phyloP scores from a whole-genome alignment of 345 rosid genomes.

The Viola odorata region DNA sequence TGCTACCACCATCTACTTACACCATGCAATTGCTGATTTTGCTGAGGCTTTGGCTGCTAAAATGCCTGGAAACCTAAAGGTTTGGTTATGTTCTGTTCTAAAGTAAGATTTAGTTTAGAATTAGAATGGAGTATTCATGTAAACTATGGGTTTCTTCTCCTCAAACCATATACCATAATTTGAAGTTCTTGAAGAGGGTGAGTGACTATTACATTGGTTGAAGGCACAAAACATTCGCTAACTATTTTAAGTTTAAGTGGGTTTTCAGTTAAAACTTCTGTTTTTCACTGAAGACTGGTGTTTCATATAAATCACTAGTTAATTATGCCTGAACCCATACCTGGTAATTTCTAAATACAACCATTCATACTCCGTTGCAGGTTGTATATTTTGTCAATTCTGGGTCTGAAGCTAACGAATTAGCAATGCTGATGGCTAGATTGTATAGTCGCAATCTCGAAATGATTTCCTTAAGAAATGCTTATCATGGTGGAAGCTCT shows the following conservation, averaged over 20 bases:
- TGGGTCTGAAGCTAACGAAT: conserved; percentile 90
- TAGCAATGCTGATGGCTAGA: conserved; percentile 96
- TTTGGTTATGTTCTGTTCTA: not conserved
- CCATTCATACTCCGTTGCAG: conserved; percentile 32
- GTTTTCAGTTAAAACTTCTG: too few relatives aligned
- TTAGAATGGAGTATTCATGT: not conserved
- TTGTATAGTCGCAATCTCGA: conserved; percentile 72
- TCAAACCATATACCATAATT: too few relatives aligned
- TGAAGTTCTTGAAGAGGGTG: too few relatives aligned
- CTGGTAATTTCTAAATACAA: too few relatives aligned
- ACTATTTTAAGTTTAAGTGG: too few relatives aligned
- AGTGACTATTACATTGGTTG: too few relatives aligned
- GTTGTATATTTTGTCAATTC: conserved; percentile 93
- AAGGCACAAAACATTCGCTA: too few relatives aligned
- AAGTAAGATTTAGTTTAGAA: too few relatives aligned
- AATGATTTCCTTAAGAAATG: conserved; percentile 87
- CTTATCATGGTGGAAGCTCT: conserved; percentile 97
- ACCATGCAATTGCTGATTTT: conserved; percentile 77
- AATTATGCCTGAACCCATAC: too few relatives aligned
- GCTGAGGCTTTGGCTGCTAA: conserved; percentile 87
- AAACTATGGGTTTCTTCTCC: not conserved
- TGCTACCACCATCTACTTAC: conserved; percentile 79
- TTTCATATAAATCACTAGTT: too few relatives aligned
- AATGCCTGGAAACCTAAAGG: conserved; percentile 93
- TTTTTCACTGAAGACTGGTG: too few relatives aligned